A percentile compares a stretch with the other conserved stretches of the same genome.
phyloP scores from a whole-genome alignment of 169 alveolate genomes.

The Eimeria brunetti region DNA sequence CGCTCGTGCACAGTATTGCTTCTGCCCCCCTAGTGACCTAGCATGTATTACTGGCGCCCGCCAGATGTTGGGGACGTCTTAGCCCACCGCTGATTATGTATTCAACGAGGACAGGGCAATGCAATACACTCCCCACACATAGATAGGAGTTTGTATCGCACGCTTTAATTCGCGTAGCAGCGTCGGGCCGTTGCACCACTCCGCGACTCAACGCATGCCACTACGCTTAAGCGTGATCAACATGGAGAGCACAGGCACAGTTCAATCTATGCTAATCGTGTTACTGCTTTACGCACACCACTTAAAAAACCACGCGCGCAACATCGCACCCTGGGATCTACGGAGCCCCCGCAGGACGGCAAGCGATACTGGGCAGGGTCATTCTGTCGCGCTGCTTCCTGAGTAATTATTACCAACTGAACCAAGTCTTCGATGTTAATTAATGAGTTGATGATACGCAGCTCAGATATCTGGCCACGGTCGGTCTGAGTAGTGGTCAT shows the following conservation, averaged over 20 bases:
- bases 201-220: conserved; percentile 70
- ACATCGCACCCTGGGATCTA: no score
- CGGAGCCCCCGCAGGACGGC: no score
- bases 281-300: no score
- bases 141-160: background rate
- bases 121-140: background rate
- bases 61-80: conserved; percentile 3
- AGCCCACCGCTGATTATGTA: background rate
- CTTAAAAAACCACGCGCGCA: no score
- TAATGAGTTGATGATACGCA: background rate
- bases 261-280: no score
- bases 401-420: no score
- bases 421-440: no score
- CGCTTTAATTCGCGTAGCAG: conserved; percentile 33
- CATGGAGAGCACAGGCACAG: no score
- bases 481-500: conserved; percentile 59
- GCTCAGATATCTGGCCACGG: conserved; percentile 66
- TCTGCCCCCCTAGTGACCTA: background rate
- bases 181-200: background rate
- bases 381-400: no score
- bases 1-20: background rate
- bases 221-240: no score
- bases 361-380: no score
- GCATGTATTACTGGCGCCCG: background rate
- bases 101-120: background rate